Conservation (phyloP, 1,284 basidiomycete genomes). For the Bondarzewia mesenterica region DNA sequence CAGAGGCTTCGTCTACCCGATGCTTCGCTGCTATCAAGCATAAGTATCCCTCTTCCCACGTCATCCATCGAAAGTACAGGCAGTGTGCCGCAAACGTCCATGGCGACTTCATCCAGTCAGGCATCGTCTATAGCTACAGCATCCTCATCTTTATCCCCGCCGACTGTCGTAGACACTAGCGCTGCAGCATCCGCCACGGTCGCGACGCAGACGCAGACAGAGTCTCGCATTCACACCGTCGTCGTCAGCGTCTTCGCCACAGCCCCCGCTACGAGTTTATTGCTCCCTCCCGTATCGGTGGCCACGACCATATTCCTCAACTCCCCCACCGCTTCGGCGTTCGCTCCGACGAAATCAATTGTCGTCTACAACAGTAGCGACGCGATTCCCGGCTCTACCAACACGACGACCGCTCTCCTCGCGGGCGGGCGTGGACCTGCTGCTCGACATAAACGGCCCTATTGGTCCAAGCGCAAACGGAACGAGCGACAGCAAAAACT, state of each 20-base stretch:
- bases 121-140: neutral
- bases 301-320: conserved; percentile 2
- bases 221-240: neutral
- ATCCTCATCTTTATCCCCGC: neutral
- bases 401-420: neutral
- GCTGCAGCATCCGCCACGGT: neutral
- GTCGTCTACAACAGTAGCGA: neutral
- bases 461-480: neutral
- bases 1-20: neutral
- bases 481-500: neutral
- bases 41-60: neutral
- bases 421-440: neutral
- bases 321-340: neutral
- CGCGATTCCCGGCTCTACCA: neutral
- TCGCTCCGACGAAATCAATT: neutral
- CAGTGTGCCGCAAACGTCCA: neutral
- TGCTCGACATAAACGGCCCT: neutral
- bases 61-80: neutral
- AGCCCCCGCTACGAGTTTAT: neutral
- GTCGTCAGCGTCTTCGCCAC: conserved; percentile 17
- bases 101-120: neutral
- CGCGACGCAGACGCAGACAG: conserved; percentile 17
- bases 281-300: neutral
- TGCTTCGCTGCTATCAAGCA: conserved; percentile 8
- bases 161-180: neutral